phyloP scores from a whole-genome alignment of 2,329 filamentous ascomycete species.

The Drechslerella coelobrocha region DNA sequence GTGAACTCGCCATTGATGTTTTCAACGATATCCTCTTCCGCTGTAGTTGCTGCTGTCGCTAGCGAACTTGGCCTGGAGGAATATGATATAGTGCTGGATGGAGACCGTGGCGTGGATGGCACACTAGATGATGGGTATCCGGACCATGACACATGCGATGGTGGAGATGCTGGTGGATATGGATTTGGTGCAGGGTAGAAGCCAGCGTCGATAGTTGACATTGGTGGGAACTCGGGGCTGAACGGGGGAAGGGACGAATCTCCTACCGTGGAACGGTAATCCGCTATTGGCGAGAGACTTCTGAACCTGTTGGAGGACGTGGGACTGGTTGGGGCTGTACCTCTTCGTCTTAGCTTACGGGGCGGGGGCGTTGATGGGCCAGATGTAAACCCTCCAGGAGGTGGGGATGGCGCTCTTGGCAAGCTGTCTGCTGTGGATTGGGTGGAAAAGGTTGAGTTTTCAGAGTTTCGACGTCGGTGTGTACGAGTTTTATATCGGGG shows the following conservation, averaged over 20 bases:
- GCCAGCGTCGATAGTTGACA: conserved; percentile 10
- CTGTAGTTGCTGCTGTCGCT: conserved; percentile 12
- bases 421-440: conserved; percentile 23
- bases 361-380: conserved; percentile 22
- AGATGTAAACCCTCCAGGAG: conserved; percentile 2
- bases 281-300: conserved; percentile 42
- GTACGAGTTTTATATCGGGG: conserved; percentile 29
- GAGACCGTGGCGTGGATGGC: conserved; percentile 30
- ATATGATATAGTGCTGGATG: conserved; percentile 37
- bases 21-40: conserved; percentile 20
- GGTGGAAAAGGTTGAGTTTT: conserved; percentile 25
- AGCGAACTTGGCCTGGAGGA: conserved; percentile 34
- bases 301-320: conserved; percentile 37
- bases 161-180: conserved; percentile 28
- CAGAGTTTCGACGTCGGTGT: conserved; percentile 33
- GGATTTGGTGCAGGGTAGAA: conserved; percentile 16
- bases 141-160: conserved; percentile 29
- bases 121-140: conserved; percentile 24
- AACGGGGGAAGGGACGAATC: conserved; percentile 6
- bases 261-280: conserved; percentile 25
- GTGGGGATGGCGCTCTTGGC: conserved; percentile 27
- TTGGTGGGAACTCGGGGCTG: conserved; percentile 1
- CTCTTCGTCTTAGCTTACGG: conserved; percentile 21
- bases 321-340: conserved; percentile 28
- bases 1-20: conserved; percentile 49